These are phyloP conservation scores for Maudiozyma barnettii DNA, from an alignment of 805 yeast species.

Conservation along the genomic window DNA sequence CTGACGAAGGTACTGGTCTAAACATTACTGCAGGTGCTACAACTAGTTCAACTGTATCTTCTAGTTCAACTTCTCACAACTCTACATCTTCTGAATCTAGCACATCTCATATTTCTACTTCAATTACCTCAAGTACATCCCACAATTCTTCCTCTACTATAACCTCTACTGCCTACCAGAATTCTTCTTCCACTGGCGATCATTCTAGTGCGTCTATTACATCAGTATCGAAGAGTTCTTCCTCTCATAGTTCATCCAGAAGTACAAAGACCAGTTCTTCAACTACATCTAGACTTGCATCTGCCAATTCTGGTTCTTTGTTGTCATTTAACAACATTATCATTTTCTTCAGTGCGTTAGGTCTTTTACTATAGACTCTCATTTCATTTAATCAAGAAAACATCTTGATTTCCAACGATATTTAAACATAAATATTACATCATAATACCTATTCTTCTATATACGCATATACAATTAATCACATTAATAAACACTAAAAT, in stretches of 20 bases:
- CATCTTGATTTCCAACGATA: background rate
- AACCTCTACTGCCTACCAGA: background rate
- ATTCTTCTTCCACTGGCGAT: background rate
- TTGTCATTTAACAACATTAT: background rate
- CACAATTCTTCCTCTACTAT: background rate
- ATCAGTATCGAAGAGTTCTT: background rate
- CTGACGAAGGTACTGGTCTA: constrained; percentile 56
- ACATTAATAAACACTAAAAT: background rate
- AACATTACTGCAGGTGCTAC: constrained; percentile 35
- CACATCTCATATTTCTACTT: constrained; percentile 2
- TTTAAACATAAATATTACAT: background rate
- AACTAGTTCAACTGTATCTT: constrained; percentile 1
- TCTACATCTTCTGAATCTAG: too few relatives aligned
- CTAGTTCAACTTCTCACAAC: constrained; percentile 4
- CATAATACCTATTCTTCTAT: background rate
- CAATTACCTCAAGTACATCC: background rate
- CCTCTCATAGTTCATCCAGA: background rate
- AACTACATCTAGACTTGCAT: background rate
- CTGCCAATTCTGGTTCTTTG: background rate
- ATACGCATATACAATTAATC: background rate
- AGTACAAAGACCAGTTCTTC: background rate
- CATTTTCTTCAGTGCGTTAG: background rate
- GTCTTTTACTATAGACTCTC: background rate
- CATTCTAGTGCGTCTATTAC: background rate
- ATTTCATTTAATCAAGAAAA: background rate